phyloP scores from a whole-genome alignment of 2,329 filamentous ascomycete species.

The Claviceps monticola region DNA sequence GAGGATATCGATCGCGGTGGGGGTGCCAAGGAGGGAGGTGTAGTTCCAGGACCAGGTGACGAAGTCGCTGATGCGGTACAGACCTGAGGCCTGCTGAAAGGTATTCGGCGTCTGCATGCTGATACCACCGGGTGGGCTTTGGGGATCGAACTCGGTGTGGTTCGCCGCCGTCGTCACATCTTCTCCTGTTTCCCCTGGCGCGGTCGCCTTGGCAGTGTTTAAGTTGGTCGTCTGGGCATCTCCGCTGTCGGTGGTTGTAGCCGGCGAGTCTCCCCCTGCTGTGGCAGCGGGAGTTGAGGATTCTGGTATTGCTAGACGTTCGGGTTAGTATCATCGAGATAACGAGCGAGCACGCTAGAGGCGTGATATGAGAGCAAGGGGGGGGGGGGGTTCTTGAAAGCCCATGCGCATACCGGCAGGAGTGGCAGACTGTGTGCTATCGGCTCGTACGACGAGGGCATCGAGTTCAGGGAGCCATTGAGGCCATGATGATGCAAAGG shows the following conservation, averaged over 20 bases:
- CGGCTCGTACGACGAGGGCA: conserved; percentile 36
- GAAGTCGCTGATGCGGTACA: conserved; percentile 47
- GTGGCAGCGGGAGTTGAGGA: conserved; percentile 6
- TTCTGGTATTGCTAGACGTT: background rate
- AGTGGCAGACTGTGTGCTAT: conserved; percentile 14
- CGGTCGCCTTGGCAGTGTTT: conserved; percentile 24
- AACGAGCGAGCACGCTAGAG: background rate
- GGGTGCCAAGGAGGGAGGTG: conserved; percentile 42
- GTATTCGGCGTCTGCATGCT: conserved; percentile 38
- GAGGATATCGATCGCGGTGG: conserved; percentile 46
- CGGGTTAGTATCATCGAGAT: background rate
- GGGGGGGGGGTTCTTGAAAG: background rate
- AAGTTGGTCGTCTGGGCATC: conserved; percentile 22
- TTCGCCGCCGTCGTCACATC: conserved; percentile 15
- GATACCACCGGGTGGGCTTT: conserved; percentile 36
- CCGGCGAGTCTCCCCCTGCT: background rate
- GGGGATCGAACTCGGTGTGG: conserved; percentile 29
- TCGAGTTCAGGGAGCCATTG: conserved; percentile 40
- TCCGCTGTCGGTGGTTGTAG: conserved; percentile 1
- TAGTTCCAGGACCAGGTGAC: conserved; percentile 54
- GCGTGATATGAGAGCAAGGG: background rate
- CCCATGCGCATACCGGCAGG: conserved; percentile 6
- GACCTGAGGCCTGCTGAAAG: conserved; percentile 27
- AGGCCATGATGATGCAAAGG: conserved; percentile 42
- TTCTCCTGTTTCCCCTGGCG: conserved; percentile 9